Conservation (phyloP, 306 rosid species). For the Rosa chinensis region DNA sequence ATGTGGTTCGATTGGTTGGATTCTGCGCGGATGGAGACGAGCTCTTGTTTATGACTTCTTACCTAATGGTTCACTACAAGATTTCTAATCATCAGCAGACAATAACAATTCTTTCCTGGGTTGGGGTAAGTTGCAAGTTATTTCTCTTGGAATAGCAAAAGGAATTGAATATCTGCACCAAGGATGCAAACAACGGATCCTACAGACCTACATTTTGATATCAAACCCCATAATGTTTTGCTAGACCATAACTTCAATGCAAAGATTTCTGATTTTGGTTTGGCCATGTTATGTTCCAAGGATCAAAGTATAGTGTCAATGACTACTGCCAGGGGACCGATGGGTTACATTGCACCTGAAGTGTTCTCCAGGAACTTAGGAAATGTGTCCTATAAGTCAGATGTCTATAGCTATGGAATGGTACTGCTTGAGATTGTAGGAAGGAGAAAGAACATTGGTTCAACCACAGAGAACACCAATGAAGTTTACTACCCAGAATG, state of each 20-base stretch:
- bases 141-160: slow-evolving; percentile 20
- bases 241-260: neutral
- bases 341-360: neutral
- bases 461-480: neutral
- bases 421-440: slow-evolving; percentile 33
- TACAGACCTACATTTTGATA: neutral
- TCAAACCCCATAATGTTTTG: neutral
- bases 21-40: slow-evolving; percentile 43
- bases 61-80: neutral
- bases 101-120: slow-evolving; percentile 9
- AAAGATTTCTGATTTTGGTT: neutral
- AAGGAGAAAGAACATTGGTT: neutral
- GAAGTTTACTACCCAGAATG: neutral
- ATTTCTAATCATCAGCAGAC: neutral
- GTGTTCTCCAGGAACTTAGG: neutral
- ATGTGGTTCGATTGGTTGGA: slow-evolving; percentile 42
- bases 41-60: slow-evolving; percentile 22
- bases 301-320: neutral
- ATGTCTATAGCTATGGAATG: slow-evolving; percentile 37
- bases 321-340: slow-evolving; percentile 1
- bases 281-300: slow-evolving; percentile 1
- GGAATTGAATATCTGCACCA: slow-evolving; percentile 2
- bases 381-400: slow-evolving; percentile 11
- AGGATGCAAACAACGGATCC: neutral
- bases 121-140: slow-evolving; percentile 28